Percentiles rank a stretch among this genome's conserved stretches.
phyloP scores from a whole-genome alignment of 139 green algal genomes.

The Parachlorella kessleri region DNA sequence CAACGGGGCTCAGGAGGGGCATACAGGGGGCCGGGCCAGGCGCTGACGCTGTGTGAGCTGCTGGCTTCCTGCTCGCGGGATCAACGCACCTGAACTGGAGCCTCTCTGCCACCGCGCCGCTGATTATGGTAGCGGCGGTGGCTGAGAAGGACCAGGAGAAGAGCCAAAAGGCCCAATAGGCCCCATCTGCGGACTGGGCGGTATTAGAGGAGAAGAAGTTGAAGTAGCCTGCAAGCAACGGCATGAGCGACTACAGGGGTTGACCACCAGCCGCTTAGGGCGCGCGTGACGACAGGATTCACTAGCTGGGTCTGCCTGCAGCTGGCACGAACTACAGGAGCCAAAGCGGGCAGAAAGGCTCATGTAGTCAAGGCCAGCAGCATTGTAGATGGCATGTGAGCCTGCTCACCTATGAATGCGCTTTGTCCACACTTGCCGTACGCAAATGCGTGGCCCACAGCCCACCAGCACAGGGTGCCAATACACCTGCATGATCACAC shows the following conservation, averaged over 20 bases:
- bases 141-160: slow-evolving; percentile 47
- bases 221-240: slow-evolving; percentile 1
- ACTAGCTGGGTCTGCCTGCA: too few relatives aligned
- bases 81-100: slow-evolving; percentile 32
- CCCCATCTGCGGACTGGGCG: background rate
- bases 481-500: too few relatives aligned
- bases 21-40: too few relatives aligned
- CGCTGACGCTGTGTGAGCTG: too few relatives aligned
- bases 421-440: slow-evolving; percentile 46
- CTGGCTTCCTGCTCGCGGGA: too few relatives aligned
- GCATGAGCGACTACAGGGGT: too few relatives aligned
- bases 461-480: slow-evolving; percentile 52
- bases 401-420: slow-evolving; percentile 46
- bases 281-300: too few relatives aligned
- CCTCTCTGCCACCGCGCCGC: slow-evolving; percentile 49
- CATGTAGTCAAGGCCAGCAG: too few relatives aligned
- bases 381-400: background rate
- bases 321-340: too few relatives aligned
- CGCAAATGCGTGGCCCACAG: slow-evolving; percentile 67
- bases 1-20: too few relatives aligned
- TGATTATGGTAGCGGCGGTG: slow-evolving; percentile 57
- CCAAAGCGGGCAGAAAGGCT: too few relatives aligned
- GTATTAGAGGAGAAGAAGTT: slow-evolving; percentile 20
- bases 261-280: too few relatives aligned
- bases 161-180: slow-evolving; percentile 24